Evolutionary conservation across 768 basidiomycete species (phyloP).

Genomic region (Multifurca ochricompacta): DNA sequence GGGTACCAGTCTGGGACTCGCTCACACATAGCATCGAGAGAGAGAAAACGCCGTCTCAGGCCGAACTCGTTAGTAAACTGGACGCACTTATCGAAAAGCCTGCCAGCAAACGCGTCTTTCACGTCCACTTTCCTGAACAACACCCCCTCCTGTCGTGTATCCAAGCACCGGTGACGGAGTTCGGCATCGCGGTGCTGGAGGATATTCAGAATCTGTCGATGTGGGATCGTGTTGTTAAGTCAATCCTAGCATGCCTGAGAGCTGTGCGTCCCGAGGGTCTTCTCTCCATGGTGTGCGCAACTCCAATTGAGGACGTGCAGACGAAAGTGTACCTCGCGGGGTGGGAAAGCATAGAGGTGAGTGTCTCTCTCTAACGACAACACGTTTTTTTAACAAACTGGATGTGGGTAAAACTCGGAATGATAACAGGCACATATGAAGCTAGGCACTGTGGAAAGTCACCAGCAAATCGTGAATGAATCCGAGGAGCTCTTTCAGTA

Average conservation of each 20-base stretch:
- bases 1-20: constrained; percentile 6
- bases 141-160: not conserved
- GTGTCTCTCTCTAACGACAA: not conserved
- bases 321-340: not conserved
- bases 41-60: not conserved
- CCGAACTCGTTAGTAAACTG: not conserved
- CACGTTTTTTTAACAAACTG: not conserved
- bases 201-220: not conserved
- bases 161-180: not conserved
- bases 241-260: not conserved
- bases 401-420: not conserved
- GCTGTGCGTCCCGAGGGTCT: not conserved
- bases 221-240: not conserved
- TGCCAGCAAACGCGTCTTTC: not conserved
- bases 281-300: not conserved
- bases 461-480: not conserved
- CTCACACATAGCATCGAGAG: not conserved
- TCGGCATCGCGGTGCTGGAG: not conserved
- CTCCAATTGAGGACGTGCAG: not conserved
- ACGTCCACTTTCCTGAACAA: not conserved
- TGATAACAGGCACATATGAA: not conserved
- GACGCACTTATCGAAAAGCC: not conserved
- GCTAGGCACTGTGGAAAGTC: not conserved
- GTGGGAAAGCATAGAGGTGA: constrained; percentile 1
- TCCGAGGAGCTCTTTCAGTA: not conserved